phyloP scores from a whole-genome alignment of 371 early-diverging fungal species.

The Mucor circinelloides region DNA sequence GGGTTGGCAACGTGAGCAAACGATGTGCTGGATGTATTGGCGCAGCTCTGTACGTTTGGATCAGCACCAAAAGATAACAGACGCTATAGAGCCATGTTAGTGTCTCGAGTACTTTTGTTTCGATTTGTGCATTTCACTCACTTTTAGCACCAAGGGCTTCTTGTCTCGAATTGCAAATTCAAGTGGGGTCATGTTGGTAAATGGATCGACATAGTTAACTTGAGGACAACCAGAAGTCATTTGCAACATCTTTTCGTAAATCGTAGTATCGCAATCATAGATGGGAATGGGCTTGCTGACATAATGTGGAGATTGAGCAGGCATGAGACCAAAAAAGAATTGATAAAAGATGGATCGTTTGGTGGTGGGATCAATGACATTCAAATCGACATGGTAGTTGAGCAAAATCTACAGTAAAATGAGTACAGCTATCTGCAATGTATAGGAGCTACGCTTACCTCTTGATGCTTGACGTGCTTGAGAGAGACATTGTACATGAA shows the following conservation, averaged over 20 bases:
- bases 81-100: slow-evolving; percentile 16
- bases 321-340: slow-evolving; percentile 27
- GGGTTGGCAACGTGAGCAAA: not conserved
- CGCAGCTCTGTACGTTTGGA: slow-evolving; percentile 40
- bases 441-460: slow-evolving; percentile 10
- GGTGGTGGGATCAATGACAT: slow-evolving; percentile 28
- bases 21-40: not conserved
- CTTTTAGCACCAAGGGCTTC: slow-evolving; percentile 25
- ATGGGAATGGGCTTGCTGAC: not conserved
- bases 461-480: slow-evolving; percentile 8
- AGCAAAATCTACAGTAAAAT: slow-evolving; percentile 24
- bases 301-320: not conserved
- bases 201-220: slow-evolving; percentile 37
- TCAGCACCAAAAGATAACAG: slow-evolving; percentile 45
- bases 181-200: slow-evolving; percentile 53
- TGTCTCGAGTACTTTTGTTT: not conserved
- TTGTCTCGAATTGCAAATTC: slow-evolving; percentile 49
- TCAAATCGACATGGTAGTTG: slow-evolving; percentile 37
- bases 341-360: slow-evolving; percentile 49
- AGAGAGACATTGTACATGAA: slow-evolving; percentile 29
- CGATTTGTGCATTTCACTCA: not conserved
- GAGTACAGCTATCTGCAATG: not conserved
- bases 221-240: slow-evolving; percentile 15
- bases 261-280: not conserved
- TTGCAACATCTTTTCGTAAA: slow-evolving; percentile 26